Evolutionary conservation across 768 basidiomycete species (phyloP).

Genomic region (Leccinum disarticulatum): DNA sequence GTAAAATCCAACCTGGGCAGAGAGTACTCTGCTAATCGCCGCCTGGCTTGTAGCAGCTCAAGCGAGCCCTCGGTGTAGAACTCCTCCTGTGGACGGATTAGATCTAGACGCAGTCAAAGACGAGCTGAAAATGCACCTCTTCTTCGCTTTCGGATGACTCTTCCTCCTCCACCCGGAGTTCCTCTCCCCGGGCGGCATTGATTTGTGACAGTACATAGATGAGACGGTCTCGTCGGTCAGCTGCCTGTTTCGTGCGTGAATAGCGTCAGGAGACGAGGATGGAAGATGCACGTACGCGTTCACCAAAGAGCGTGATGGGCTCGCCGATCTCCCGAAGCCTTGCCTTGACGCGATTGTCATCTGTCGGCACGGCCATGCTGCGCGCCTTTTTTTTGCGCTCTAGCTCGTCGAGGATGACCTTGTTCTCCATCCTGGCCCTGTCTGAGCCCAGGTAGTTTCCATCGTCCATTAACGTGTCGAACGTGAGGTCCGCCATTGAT

Average conservation of each 20-base stretch:
- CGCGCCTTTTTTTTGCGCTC: conserved; percentile 96
- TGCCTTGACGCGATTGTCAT: conserved; percentile 90
- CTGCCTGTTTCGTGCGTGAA: conserved; percentile 57
- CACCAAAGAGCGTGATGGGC: conserved; percentile 96
- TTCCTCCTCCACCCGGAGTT: conserved; percentile 70
- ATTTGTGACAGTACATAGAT: conserved; percentile 95
- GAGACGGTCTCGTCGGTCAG: conserved; percentile 93
- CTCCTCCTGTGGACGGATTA: conserved; percentile 60
- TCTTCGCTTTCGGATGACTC: conserved; percentile 72
- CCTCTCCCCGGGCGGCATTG: conserved; percentile 82
- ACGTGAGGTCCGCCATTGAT: conserved; percentile 75
- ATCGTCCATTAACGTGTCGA: conserved; percentile 77
- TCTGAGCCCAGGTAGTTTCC: conserved; percentile 73
- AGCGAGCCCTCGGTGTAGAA: conserved; percentile 93
- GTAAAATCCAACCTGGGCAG: conserved; percentile 86
- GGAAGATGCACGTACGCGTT: conserved; percentile 69
- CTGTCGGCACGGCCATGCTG: conserved; percentile 92
- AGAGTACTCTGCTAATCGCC: conserved; percentile 89
- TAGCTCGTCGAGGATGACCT: conserved; percentile 90
- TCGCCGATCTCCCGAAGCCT: conserved; percentile 91
- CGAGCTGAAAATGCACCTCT: conserved; percentile 47
- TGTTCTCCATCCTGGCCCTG: conserved; percentile 75
- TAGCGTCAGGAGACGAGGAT: conserved; percentile 4
- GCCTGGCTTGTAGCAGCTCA: conserved; percentile 81
- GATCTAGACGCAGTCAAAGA: neutral